Conservation (phyloP, 2,329 filamentous ascomycete genomes). For the Nectriaceae sp. region DNA sequence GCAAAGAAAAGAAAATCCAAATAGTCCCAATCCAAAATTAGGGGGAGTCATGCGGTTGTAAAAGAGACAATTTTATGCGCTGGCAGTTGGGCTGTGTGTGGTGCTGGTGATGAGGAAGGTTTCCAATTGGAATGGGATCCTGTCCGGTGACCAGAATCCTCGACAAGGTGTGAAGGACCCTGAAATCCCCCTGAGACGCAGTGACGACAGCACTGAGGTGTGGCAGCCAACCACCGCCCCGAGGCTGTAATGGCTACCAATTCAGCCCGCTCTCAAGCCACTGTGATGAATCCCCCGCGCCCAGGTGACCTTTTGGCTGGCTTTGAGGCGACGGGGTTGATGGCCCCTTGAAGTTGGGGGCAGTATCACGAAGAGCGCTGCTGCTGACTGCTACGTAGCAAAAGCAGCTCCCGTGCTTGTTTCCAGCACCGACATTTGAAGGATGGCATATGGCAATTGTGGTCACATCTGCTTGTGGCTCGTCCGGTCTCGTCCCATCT, state of each 20-base stretch:
- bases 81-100: slow-evolving; percentile 19
- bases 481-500: too few relatives aligned
- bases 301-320: neutral
- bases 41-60: slow-evolving; percentile 26
- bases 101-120: slow-evolving; percentile 15
- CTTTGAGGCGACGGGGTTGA: too few relatives aligned
- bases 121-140: slow-evolving; percentile 22
- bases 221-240: neutral
- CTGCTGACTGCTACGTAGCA: neutral
- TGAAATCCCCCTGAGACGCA: slow-evolving; percentile 5
- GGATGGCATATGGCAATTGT: too few relatives aligned
- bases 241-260: too few relatives aligned
- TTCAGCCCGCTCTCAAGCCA: neutral
- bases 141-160: slow-evolving; percentile 27
- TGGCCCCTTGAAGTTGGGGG: too few relatives aligned
- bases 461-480: too few relatives aligned
- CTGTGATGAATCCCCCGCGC: too few relatives aligned
- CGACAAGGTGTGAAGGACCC: too few relatives aligned
- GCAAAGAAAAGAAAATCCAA: slow-evolving; percentile 18
- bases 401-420: neutral
- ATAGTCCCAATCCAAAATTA: slow-evolving; percentile 10
- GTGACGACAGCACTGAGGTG: neutral
- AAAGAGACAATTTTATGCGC: slow-evolving; percentile 26
- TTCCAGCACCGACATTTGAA: too few relatives aligned
- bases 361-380: too few relatives aligned